Conservation (phyloP, 257 asterid species). For the Solanum paucissectum region DNA sequence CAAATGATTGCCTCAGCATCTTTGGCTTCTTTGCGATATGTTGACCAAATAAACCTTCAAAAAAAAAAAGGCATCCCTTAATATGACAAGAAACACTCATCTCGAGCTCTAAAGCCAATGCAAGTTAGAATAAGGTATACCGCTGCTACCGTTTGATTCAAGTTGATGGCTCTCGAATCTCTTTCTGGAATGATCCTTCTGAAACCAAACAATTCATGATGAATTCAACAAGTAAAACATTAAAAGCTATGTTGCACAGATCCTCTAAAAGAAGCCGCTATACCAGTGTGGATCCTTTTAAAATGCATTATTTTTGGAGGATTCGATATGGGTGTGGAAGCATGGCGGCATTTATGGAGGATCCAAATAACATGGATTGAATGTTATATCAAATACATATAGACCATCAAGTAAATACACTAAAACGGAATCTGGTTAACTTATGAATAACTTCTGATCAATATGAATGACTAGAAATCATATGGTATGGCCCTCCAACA, state of each 20-base stretch:
- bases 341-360: not conserved
- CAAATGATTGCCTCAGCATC: conserved; percentile 46
- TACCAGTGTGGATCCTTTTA: not conserved
- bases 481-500: not conserved
- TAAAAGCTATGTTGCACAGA: not conserved
- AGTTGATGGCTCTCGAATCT: conserved; percentile 59
- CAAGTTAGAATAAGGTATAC: conserved; percentile 26
- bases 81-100: conserved; percentile 6
- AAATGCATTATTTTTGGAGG: not conserved
- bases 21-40: conserved; percentile 67
- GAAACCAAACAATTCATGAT: conserved; percentile 28
- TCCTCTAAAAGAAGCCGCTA: not conserved
- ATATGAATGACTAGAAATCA: not conserved
- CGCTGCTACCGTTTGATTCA: conserved; percentile 57
- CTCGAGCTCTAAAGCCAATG: conserved; percentile 4
- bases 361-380: not conserved
- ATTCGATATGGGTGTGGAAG: not conserved
- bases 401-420: not conserved
- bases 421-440: not conserved
- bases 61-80: conserved; percentile 5
- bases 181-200: conserved; percentile 55
- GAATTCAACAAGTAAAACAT: not conserved
- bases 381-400: not conserved
- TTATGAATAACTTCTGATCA: not conserved
- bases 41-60: conserved; percentile 73